Percentiles rank a stretch among this genome's conserved stretches.
Conservation (phyloP, 2,329 filamentous ascomycete genomes). For the Cercospora nicotianae region DNA sequence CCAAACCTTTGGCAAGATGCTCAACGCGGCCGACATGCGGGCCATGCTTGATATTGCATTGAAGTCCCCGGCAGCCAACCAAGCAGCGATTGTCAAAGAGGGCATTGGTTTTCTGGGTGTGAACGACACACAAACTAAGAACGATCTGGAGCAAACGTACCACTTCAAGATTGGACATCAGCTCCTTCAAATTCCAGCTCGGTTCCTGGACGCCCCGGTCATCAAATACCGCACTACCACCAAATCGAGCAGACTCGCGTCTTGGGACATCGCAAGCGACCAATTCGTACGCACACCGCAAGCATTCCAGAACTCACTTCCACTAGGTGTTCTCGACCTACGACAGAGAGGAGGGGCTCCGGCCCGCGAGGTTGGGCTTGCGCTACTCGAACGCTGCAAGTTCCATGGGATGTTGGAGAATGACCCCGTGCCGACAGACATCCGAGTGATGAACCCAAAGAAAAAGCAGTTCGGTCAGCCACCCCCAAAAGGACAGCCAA, state of each 20-base stretch:
- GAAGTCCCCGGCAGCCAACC: background rate
- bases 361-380: background rate
- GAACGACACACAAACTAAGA: background rate
- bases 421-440: too few species aligned
- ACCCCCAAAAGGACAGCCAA: too few species aligned
- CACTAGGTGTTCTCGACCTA: background rate
- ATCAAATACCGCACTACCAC: too few species aligned
- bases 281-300: background rate
- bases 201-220: background rate
- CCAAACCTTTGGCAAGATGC: constrained; percentile 6
- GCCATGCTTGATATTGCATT: background rate
- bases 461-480: too few species aligned
- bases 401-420: background rate
- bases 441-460: too few species aligned
- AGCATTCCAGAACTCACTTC: background rate
- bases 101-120: background rate
- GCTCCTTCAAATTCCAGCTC: constrained; percentile 6
- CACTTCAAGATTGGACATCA: background rate
- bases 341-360: background rate
- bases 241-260: too few species aligned
- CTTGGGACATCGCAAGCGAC: constrained; percentile 1
- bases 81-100: background rate
- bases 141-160: background rate
- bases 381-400: background rate
- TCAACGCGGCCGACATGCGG: background rate